These are phyloP conservation scores for Aechmea fasciata DNA, from an alignment of 176 grass and related monocot genomes.

Conservation along the genomic window DNA sequence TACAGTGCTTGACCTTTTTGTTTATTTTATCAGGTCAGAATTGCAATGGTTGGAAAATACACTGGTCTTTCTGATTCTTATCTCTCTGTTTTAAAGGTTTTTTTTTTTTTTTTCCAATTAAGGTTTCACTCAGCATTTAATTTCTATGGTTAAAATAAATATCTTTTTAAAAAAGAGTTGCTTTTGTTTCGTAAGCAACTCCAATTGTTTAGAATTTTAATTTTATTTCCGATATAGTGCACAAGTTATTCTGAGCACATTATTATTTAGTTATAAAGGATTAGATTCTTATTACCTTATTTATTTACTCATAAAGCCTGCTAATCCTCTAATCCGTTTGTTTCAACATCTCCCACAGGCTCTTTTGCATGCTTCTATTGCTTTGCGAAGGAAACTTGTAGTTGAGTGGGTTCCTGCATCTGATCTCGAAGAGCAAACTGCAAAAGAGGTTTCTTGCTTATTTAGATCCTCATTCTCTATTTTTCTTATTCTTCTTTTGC, in stretches of 20 bases:
- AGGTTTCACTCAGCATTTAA: no score
- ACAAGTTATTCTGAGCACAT: no score
- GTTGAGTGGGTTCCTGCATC: conserved; percentile 38
- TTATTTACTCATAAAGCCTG: background rate
- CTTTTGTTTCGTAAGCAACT: no score
- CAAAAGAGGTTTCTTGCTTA: conserved; percentile 20
- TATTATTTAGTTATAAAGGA: background rate
- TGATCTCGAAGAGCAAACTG: conserved; percentile 32
- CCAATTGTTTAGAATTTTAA: background rate
- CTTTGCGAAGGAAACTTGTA: conserved; percentile 34
- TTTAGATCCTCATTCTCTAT: conserved; percentile 6
- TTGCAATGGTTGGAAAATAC: conserved; percentile 49
- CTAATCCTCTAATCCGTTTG: no score
- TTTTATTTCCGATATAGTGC: background rate
- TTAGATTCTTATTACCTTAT: conserved; percentile 11
- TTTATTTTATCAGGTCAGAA: conserved; percentile 31
- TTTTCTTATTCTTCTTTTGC: background rate
- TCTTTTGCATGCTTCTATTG: conserved; percentile 39
- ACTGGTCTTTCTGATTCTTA: conserved; percentile 45
- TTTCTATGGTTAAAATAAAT: no score
- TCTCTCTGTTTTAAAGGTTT: conserved; percentile 47
- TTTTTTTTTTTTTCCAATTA: background rate
- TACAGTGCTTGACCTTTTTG: background rate
- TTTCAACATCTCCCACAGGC: conserved; percentile 16
- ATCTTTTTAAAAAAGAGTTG: no score